Conservation (phyloP, 1,284 basidiomycete genomes). For the Irpex rosettiformis region DNA sequence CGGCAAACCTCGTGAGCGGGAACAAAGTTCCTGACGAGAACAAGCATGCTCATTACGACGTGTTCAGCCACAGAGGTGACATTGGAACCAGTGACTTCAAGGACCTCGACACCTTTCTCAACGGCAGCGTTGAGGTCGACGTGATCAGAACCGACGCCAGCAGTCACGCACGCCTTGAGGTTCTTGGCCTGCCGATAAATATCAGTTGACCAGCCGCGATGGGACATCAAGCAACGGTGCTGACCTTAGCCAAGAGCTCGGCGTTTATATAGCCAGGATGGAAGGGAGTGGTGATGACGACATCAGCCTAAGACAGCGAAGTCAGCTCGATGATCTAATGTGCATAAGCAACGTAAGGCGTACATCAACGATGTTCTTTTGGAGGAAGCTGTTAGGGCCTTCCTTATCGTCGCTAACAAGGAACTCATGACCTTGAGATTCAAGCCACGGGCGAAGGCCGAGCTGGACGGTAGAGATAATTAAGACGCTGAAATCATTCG, state of each 20-base stretch:
- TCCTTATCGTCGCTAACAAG: constrained; percentile 87
- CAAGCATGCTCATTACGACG: constrained; percentile 81
- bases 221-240: neutral
- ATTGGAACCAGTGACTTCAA: constrained; percentile 46
- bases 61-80: constrained; percentile 93
- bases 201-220: neutral
- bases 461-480: constrained; percentile 41
- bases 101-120: constrained; percentile 72
- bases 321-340: neutral
- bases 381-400: constrained; percentile 81
- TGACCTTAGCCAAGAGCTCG: constrained; percentile 58
- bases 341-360: constrained; percentile 19
- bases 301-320: constrained; percentile 46
- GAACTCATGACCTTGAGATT: constrained; percentile 75
- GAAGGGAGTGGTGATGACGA: constrained; percentile 91
- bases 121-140: constrained; percentile 90
- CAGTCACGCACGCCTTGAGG: constrained; percentile 90
- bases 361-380: constrained; percentile 85
- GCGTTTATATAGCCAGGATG: constrained; percentile 87
- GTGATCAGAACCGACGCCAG: constrained; percentile 94
- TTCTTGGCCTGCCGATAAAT: constrained; percentile 65
- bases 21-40: constrained; percentile 85
- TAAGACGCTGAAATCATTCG: neutral
- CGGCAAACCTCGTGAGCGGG: constrained; percentile 65
- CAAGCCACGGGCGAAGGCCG: constrained; percentile 70